Conservation (phyloP, 495 filamentous ascomycete species). For the Hypoxylon fuscum region DNA sequence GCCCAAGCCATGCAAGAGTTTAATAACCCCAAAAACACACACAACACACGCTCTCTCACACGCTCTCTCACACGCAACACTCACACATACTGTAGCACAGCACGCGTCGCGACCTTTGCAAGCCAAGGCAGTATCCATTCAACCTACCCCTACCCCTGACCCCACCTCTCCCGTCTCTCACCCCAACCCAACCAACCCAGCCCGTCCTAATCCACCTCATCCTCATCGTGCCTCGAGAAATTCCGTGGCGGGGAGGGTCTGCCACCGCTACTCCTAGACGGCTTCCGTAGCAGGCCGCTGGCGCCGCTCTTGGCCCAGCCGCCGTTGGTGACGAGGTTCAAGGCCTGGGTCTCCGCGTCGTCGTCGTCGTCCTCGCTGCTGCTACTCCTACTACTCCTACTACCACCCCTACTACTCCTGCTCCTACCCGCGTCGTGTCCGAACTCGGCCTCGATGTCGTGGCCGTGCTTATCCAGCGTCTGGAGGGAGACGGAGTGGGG, state of each 20-base stretch:
- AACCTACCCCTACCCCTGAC: no score
- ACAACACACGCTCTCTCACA: no score
- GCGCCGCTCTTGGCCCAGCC: constrained; percentile 46
- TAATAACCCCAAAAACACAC: no score
- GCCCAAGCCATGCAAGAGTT: no score
- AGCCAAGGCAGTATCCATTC: no score
- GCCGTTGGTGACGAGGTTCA: constrained; percentile 57
- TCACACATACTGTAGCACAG: no score
- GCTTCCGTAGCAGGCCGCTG: constrained; percentile 45
- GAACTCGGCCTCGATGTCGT: constrained; percentile 45
- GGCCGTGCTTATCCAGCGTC: constrained; percentile 50
- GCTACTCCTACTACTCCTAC: no score
- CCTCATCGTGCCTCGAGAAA: constrained; percentile 19
- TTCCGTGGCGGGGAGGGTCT: constrained; percentile 6
- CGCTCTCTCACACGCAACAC: no score
- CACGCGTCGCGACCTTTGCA: no score
- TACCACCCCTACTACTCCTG: no score
- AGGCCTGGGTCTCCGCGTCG: constrained; percentile 50
- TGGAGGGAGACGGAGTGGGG: constrained; percentile 49
- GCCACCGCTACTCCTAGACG: constrained; percentile 6
- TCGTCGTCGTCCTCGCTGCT: constrained; percentile 40
- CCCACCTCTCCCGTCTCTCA: not conserved
- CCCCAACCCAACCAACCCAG: not conserved
- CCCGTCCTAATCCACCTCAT: constrained; percentile 24
- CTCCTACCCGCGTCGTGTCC: no score